Percentiles rank a stretch among this genome's conserved stretches.
Conservation (phyloP, 2,329 filamentous ascomycete genomes). For the Ophiostoma perfectum region DNA sequence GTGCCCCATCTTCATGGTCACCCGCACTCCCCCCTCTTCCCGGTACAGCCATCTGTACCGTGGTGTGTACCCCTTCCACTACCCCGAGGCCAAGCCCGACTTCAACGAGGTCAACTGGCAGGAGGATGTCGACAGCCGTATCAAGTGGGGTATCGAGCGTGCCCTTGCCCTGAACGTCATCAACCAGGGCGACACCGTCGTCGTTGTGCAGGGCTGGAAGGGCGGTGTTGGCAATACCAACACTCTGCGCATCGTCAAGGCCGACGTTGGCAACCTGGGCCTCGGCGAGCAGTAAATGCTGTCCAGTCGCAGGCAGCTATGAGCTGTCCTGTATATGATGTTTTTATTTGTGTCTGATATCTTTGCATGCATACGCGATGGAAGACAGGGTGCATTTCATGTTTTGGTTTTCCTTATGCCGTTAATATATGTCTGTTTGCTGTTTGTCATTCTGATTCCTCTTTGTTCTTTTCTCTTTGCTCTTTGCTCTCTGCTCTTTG, state of each 20-base stretch:
- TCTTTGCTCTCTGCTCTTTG: background rate
- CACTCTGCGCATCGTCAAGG: constrained; percentile 63
- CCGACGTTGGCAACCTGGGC: constrained; percentile 54
- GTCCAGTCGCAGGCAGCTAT: background rate
- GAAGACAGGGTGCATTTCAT: background rate
- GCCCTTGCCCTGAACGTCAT: constrained; percentile 78
- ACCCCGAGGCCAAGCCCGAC: constrained; percentile 89
- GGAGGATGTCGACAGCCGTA: constrained; percentile 94
- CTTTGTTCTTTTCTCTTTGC: background rate
- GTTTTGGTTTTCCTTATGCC: background rate
- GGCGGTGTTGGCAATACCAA: constrained; percentile 90
- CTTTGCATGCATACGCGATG: constrained; percentile 4
- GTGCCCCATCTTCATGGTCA: constrained; percentile 99
- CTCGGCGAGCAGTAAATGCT: constrained; percentile 41
- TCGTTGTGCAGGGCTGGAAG: constrained; percentile 87
- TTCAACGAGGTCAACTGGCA: constrained; percentile 93
- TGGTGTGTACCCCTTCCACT: constrained; percentile 95
- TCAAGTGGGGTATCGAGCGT: constrained; percentile 92
- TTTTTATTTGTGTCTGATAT: constrained; percentile 7
- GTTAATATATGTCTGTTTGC: background rate
- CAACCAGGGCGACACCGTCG: constrained; percentile 64
- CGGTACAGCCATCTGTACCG: constrained; percentile 94
- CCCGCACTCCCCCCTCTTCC: constrained; percentile 74
- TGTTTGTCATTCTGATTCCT: too few species aligned
- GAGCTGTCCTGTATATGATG: background rate